phyloP scores from a whole-genome alignment of 108 stramenopile species.

The Nitzschia sp. region DNA sequence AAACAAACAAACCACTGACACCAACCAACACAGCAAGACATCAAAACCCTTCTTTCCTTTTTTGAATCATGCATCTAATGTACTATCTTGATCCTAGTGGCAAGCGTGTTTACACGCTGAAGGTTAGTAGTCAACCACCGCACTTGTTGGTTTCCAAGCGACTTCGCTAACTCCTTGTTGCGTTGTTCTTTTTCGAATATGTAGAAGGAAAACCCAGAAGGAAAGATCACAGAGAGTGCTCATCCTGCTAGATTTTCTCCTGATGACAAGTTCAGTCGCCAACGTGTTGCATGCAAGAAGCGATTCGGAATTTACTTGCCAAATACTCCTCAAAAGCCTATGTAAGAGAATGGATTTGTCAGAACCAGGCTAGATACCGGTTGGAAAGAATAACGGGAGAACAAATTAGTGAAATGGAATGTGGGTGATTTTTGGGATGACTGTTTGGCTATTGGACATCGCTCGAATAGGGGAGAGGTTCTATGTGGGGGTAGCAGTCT shows the following conservation, averaged over 20 bases:
- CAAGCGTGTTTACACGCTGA: slow-evolving; percentile 98
- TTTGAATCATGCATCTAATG: slow-evolving; percentile 95
- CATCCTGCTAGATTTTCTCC: slow-evolving; percentile 98
- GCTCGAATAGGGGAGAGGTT: too few relatives aligned
- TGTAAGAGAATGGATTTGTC: slow-evolving; percentile 40
- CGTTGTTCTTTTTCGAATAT: neutral
- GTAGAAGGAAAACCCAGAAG: slow-evolving; percentile 86
- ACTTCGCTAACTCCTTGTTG: neutral
- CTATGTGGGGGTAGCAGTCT: too few relatives aligned
- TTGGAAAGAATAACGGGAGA: too few relatives aligned
- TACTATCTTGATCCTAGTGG: slow-evolving; percentile 90
- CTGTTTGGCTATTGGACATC: too few relatives aligned
- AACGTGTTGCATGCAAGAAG: slow-evolving; percentile 95
- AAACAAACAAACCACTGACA: too few relatives aligned
- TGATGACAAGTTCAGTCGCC: slow-evolving; percentile 97
- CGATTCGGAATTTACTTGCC: slow-evolving; percentile 96
- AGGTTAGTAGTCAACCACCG: slow-evolving; percentile 54
- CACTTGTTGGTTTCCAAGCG: neutral
- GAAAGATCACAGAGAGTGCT: slow-evolving; percentile 87
- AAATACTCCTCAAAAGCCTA: slow-evolving; percentile 72
- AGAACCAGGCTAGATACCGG: too few relatives aligned
- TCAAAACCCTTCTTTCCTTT: too few relatives aligned
- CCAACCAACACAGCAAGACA: too few relatives aligned
- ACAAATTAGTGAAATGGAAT: too few relatives aligned
- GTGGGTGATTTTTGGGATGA: too few relatives aligned